Percentiles rank a stretch among this genome's conserved stretches.
phyloP scores from a whole-genome alignment of 2,329 filamentous ascomycete species.

The Aspergillus sp. region DNA sequence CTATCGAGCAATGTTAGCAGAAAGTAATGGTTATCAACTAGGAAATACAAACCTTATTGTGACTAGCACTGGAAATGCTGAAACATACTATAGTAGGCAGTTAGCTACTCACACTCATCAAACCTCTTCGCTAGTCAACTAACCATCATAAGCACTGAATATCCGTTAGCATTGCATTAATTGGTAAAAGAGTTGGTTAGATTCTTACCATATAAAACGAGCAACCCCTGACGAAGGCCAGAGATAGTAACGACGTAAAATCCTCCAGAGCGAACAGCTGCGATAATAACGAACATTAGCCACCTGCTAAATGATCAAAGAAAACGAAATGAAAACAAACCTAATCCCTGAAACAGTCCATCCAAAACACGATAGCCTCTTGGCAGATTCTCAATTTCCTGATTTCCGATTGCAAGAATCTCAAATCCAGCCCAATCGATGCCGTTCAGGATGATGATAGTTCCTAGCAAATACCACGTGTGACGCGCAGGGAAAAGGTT shows the following conservation, averaged over 20 bases:
- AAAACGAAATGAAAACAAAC: slow-evolving; percentile 19
- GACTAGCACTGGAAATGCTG: slow-evolving; percentile 30
- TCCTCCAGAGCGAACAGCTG: slow-evolving; percentile 56
- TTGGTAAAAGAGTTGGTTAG: not conserved
- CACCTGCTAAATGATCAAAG: not conserved
- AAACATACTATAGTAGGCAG: slow-evolving; percentile 22
- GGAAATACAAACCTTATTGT: slow-evolving; percentile 23
- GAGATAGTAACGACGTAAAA: slow-evolving; percentile 62
- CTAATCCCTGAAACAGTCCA: slow-evolving; percentile 59
- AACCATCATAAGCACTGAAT: slow-evolving; percentile 35
- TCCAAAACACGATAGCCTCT: slow-evolving; percentile 54
- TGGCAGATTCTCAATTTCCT: slow-evolving; percentile 49
- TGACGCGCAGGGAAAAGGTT: slow-evolving; percentile 57
- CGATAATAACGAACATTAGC: not conserved
- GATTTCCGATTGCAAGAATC: slow-evolving; percentile 60
- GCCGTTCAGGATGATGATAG: slow-evolving; percentile 56
- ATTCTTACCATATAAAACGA: slow-evolving; percentile 25
- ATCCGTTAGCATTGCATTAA: slow-evolving; percentile 5
- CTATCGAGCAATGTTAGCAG: slow-evolving; percentile 28
- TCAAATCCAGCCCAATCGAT: slow-evolving; percentile 64
- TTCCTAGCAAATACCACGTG: slow-evolving; percentile 63
- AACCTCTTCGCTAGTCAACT: not conserved
- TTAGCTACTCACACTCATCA: not conserved
- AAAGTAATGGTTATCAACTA: not conserved
- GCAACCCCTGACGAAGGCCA: slow-evolving; percentile 42